These are phyloP conservation scores for Actinidia arguta DNA, from an alignment of 179 eudicot genomes.

Conservation along the genomic window DNA sequence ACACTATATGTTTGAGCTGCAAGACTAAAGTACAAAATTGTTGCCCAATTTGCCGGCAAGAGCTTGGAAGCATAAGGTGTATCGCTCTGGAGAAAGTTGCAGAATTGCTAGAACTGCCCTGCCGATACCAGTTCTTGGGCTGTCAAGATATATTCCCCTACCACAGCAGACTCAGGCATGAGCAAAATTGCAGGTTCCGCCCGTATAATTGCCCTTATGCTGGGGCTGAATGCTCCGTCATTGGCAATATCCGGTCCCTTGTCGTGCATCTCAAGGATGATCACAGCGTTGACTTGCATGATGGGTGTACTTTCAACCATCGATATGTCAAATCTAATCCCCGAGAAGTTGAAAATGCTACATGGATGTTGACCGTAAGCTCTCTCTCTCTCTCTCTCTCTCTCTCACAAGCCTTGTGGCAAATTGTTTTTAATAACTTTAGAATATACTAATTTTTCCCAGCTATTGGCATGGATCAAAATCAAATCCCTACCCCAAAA, in stretches of 20 bases:
- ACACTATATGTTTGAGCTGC: conserved; percentile 62
- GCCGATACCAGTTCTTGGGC: conserved; percentile 55
- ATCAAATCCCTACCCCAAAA: not conserved
- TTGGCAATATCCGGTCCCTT: conserved; percentile 58
- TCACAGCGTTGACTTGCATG: conserved; percentile 67
- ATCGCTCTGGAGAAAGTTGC: conserved; percentile 74
- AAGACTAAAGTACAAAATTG: conserved; percentile 50
- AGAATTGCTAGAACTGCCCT: conserved; percentile 65
- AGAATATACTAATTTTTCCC: not conserved
- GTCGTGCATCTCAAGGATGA: conserved; percentile 58
- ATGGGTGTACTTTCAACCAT: conserved; percentile 63
- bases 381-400: conserved; percentile 13
- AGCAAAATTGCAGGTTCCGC: conserved; percentile 58
- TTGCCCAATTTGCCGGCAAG: conserved; percentile 70
- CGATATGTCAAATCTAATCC: conserved; percentile 62
- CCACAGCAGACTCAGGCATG: conserved; percentile 58
- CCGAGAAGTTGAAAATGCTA: conserved; percentile 67
- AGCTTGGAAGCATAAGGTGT: conserved; percentile 76
- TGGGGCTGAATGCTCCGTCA: conserved; percentile 57
- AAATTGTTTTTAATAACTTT: not conserved
- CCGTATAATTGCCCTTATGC: conserved; percentile 72
- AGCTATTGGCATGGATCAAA: not conserved
- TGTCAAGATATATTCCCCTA: conserved; percentile 62
- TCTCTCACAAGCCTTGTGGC: no score
- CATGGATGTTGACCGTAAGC: conserved; percentile 76